A percentile compares a stretch with the other conserved stretches of the same genome.
Conservation (phyloP, 306 rosid genomes). For the Mimosa pudica region DNA sequence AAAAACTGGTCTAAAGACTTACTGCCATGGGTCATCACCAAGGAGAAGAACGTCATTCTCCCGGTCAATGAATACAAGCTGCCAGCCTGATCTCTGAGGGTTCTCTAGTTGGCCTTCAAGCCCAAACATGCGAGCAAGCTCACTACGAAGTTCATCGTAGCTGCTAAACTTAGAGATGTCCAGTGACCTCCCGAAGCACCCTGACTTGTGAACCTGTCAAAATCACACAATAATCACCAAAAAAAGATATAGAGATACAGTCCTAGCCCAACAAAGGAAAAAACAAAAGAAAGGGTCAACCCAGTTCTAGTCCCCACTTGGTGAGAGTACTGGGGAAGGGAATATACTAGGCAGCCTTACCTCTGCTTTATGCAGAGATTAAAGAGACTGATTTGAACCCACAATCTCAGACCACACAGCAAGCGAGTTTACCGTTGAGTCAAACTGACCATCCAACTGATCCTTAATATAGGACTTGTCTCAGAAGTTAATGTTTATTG, state of each 20-base stretch:
- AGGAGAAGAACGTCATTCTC: constrained; percentile 96
- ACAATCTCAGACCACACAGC: too few relatives aligned
- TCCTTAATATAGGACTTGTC: too few relatives aligned
- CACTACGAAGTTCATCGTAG: constrained; percentile 85
- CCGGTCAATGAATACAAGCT: constrained; percentile 98
- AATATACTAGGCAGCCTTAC: too few relatives aligned
- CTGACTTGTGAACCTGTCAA: constrained; percentile 68
- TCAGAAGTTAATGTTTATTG: too few relatives aligned
- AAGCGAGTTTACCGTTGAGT: too few relatives aligned
- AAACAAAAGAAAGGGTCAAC: neutral
- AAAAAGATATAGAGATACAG: neutral
- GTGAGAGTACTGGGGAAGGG: too few relatives aligned
- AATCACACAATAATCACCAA: constrained; percentile 31
- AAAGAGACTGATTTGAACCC: too few relatives aligned
- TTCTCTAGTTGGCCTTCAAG: constrained; percentile 92
- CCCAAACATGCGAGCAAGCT: constrained; percentile 82
- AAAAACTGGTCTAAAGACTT: constrained; percentile 38
- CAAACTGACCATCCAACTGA: too few relatives aligned
- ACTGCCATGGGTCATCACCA: constrained; percentile 92
- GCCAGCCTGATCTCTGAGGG: constrained; percentile 99
- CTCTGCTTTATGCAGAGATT: too few relatives aligned
- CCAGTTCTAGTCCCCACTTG: too few relatives aligned
- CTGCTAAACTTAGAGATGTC: constrained; percentile 87
- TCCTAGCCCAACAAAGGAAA: neutral
- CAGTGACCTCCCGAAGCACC: constrained; percentile 81